phyloP scores from a whole-genome alignment of 768 basidiomycete genomes.

The Collybiopsis luxurians region DNA sequence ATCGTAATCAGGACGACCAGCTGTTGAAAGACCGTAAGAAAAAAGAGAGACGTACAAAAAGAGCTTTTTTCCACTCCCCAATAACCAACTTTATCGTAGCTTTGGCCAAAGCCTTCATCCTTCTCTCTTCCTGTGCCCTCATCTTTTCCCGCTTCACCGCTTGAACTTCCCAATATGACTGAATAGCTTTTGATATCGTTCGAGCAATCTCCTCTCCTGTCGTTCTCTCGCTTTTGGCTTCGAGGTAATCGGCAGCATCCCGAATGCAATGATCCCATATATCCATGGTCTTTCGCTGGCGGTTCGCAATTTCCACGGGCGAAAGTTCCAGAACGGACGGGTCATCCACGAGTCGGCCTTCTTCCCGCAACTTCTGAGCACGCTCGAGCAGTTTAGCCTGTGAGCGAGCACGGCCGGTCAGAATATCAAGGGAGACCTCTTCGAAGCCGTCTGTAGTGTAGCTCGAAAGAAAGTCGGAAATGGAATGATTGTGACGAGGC shows the following conservation, averaged over 20 bases:
- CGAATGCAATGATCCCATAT: conserved; percentile 61
- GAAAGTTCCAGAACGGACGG: conserved; percentile 19
- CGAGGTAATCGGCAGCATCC: conserved; percentile 30
- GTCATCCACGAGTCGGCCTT: conserved; percentile 45
- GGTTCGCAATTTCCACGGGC: neutral
- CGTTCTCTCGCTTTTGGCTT: conserved; percentile 24
- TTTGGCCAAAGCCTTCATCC: conserved; percentile 65
- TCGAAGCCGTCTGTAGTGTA: conserved; percentile 54
- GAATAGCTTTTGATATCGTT: conserved; percentile 64
- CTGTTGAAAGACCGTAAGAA: conserved; percentile 1
- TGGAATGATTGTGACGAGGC: conserved; percentile 49
- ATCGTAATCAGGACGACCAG: neutral
- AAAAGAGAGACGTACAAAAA: conserved; percentile 54
- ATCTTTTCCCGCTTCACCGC: conserved; percentile 61
- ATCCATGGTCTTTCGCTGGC: conserved; percentile 37
- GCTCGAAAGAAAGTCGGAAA: conserved; percentile 58
- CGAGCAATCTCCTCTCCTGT: conserved; percentile 38
- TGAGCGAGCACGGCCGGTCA: conserved; percentile 34
- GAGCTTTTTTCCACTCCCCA: conserved; percentile 85
- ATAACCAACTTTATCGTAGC: conserved; percentile 67
- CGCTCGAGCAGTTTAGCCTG: conserved; percentile 44
- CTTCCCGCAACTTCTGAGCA: conserved; percentile 38
- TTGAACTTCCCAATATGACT: conserved; percentile 72
- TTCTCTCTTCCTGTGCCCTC: conserved; percentile 60
- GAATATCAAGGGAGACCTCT: conserved; percentile 37